A percentile compares a stretch with the other conserved stretches of the same genome.
phyloP scores from a whole-genome alignment of 371 early-diverging fungal species.

The Haplosporangium sp. region DNA sequence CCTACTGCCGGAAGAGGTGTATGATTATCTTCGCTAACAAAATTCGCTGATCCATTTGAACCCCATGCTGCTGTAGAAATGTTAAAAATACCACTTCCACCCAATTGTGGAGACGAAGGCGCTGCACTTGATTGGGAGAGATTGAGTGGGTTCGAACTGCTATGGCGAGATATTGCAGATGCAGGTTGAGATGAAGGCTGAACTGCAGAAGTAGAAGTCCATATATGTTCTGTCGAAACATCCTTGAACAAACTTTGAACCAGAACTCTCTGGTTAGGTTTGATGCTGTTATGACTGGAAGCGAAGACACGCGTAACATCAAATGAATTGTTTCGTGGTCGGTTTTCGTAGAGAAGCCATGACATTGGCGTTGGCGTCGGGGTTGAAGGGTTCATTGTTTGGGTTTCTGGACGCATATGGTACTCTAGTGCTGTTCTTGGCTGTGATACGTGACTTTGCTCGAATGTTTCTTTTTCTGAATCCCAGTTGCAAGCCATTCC shows the following conservation, averaged over 20 bases:
- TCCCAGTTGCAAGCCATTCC: slow-evolving; percentile 19
- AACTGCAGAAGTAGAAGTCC: slow-evolving; percentile 25
- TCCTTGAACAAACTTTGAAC: slow-evolving; percentile 54
- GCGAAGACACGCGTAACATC: slow-evolving; percentile 38
- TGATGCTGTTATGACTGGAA: slow-evolving; percentile 27
- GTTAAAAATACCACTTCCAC: neutral
- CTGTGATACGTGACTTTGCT: neutral
- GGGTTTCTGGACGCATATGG: neutral
- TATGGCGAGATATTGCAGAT: slow-evolving; percentile 9
- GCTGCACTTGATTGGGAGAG: neutral
- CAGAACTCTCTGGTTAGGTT: slow-evolving; percentile 26
- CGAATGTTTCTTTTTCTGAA: neutral
- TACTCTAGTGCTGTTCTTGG: neutral
- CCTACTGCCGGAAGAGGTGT: neutral
- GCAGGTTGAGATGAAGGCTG: slow-evolving; percentile 11
- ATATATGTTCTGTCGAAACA: slow-evolving; percentile 38
- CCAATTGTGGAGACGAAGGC: neutral
- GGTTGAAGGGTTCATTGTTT: slow-evolving; percentile 9
- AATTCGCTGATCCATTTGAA: neutral
- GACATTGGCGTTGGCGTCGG: slow-evolving; percentile 17
- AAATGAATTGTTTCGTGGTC: slow-evolving; percentile 28
- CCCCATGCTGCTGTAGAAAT: neutral
- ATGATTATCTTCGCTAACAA: slow-evolving; percentile 10
- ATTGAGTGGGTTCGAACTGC: slow-evolving; percentile 5
- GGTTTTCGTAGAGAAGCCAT: slow-evolving; percentile 29